Conservation (phyloP, 2,329 filamentous ascomycete species). For the Blastomyces percursus region DNA sequence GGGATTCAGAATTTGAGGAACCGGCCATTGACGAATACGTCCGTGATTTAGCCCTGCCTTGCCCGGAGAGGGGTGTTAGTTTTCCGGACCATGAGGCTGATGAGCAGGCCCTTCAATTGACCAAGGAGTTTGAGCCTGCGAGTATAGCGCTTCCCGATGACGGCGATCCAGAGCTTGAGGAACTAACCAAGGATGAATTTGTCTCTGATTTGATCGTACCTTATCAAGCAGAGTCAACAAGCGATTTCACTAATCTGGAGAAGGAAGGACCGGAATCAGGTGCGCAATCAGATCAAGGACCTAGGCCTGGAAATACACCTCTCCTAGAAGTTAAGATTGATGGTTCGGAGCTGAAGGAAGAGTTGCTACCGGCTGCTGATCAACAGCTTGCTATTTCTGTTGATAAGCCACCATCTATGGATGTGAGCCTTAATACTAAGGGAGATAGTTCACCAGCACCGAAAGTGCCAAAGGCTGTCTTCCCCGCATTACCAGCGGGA, state of each 20-base stretch:
- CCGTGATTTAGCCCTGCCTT: not conserved
- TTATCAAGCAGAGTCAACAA: slow-evolving; percentile 12
- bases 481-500: not conserved
- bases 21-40: not conserved
- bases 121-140: not conserved
- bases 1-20: not conserved
- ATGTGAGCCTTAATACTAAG: not conserved
- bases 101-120: not conserved
- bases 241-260: not conserved
- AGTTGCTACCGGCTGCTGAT: not conserved
- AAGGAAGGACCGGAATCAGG: not conserved
- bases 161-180: not conserved
- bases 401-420: not conserved
- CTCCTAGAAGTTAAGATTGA: not conserved
- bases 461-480: not conserved
- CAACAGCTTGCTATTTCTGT: not conserved
- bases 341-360: slow-evolving; percentile 1
- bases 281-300: not conserved
- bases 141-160: not conserved
- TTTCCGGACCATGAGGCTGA: not conserved
- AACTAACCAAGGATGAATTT: not conserved
- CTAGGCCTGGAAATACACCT: not conserved
- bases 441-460: not conserved
- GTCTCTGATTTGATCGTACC: slow-evolving; percentile 11
- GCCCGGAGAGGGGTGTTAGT: not conserved